phyloP scores from a whole-genome alignment of 1,284 basidiomycete species.

The Trichosporon faecale region DNA sequence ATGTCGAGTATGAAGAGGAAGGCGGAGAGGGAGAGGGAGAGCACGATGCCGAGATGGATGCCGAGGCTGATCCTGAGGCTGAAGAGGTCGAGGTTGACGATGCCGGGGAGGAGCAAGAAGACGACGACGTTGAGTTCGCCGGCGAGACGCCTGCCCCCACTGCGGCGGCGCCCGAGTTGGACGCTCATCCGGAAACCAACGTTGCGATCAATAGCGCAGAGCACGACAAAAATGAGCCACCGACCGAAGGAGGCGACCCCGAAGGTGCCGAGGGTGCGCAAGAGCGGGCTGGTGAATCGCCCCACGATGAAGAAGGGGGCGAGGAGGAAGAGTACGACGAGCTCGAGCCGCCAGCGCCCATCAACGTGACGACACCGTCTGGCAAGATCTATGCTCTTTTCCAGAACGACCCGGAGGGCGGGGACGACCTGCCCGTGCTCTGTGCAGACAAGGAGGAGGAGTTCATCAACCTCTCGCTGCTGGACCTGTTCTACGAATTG shows the following conservation, averaged over 20 bases:
- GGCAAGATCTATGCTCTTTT: not conserved
- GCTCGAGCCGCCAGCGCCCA: constrained; percentile 18
- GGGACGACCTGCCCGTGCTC: not conserved
- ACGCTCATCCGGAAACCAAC: not conserved
- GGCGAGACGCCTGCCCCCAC: not conserved
- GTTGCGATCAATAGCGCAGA: not conserved
- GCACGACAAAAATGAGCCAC: not conserved
- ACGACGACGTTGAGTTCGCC: not conserved
- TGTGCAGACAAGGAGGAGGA: constrained; percentile 25
- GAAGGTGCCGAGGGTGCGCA: not conserved
- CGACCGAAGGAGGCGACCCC: not conserved
- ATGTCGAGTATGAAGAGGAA: not conserved
- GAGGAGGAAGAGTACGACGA: constrained; percentile 4
- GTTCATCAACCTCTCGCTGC: constrained; percentile 34
- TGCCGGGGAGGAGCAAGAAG: not conserved
- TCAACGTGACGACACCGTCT: not conserved
- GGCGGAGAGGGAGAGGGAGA: not conserved
- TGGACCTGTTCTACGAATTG: constrained; percentile 33
- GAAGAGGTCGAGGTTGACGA: not conserved
- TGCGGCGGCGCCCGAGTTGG: not conserved
- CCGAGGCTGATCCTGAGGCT: not conserved
- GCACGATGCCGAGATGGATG: not conserved
- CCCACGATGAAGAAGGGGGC: not conserved
- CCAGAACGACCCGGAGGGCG: constrained; percentile 2
- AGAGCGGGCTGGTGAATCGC: not conserved